phyloP scores from a whole-genome alignment of 2,329 filamentous ascomycete species.

The Hawksworthiomyces lignivorus region DNA sequence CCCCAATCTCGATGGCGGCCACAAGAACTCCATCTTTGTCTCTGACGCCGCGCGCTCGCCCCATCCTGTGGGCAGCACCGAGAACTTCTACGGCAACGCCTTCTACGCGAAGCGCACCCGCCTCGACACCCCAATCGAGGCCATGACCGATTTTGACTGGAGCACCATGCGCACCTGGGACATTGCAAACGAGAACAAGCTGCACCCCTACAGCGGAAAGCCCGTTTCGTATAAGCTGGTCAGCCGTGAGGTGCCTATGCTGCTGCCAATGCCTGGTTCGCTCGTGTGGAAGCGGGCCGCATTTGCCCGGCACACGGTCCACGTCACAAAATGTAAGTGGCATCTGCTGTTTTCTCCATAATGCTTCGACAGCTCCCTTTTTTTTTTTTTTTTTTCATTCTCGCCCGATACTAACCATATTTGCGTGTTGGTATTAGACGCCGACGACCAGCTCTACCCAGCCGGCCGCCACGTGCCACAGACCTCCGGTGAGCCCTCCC shows the following conservation, averaged over 20 bases:
- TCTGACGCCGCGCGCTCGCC: slow-evolving; percentile 65
- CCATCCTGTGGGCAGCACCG: slow-evolving; percentile 67
- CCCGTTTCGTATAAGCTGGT: slow-evolving; percentile 84
- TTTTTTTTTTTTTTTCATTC: no score
- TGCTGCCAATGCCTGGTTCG: slow-evolving; percentile 73
- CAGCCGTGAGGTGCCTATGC: slow-evolving; percentile 68
- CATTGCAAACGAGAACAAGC: slow-evolving; percentile 72
- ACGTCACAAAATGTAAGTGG: slow-evolving; percentile 77
- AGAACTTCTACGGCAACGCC: slow-evolving; percentile 85
- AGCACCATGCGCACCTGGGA: slow-evolving; percentile 79
- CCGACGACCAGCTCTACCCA: slow-evolving; percentile 74
- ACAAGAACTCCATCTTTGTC: slow-evolving; percentile 77
- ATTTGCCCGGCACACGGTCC: slow-evolving; percentile 78
- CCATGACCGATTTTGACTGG: slow-evolving; percentile 74
- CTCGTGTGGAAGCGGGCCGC: slow-evolving; percentile 85
- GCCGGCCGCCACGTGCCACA: slow-evolving; percentile 84
- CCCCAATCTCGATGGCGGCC: slow-evolving; percentile 79
- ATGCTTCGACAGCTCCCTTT: no score
- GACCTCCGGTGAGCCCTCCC: slow-evolving; percentile 70
- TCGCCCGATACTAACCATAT: no score
- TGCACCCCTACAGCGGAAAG: slow-evolving; percentile 83
- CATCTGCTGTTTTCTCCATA: background rate
- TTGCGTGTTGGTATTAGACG: no score
- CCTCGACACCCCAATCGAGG: slow-evolving; percentile 60
- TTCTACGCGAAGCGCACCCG: slow-evolving; percentile 82